phyloP scores from a whole-genome alignment of 2,329 filamentous ascomycete genomes.

The Monilinia polystroma region DNA sequence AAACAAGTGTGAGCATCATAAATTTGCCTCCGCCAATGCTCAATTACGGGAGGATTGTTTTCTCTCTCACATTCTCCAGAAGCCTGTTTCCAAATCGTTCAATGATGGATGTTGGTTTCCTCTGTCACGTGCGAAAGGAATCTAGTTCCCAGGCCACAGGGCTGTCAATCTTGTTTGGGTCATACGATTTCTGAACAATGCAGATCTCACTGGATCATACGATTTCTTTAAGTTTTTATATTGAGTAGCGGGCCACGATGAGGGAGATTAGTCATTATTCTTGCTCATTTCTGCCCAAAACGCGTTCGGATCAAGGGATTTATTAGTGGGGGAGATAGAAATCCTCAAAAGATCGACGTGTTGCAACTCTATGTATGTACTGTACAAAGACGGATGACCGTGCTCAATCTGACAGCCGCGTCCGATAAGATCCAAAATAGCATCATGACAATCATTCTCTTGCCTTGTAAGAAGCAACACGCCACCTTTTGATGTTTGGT shows the following conservation, averaged over 20 bases:
- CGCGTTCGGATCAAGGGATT: neutral
- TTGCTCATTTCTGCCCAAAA: neutral
- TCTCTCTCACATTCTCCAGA: neutral
- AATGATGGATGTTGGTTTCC: neutral
- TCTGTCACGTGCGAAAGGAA: neutral
- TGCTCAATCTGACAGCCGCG: conserved; percentile 3
- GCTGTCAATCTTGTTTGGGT: conserved; percentile 1
- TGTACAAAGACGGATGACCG: neutral
- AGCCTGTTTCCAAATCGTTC: neutral
- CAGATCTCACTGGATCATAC: conserved; percentile 13
- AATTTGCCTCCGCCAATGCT: neutral
- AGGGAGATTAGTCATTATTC: conserved; percentile 27
- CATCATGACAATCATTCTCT: conserved; percentile 15
- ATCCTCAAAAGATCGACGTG: conserved; percentile 3
- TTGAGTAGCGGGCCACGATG: conserved; percentile 24
- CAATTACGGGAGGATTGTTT: neutral
- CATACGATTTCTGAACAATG: conserved; percentile 10
- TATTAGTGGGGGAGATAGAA: neutral
- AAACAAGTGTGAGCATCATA: neutral
- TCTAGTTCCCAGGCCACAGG: neutral
- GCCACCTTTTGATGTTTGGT: neutral
- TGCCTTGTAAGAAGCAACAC: conserved; percentile 18
- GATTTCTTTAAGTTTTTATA: conserved; percentile 11
- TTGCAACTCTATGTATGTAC: too few species aligned
- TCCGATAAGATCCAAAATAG: conserved; percentile 1